phyloP scores from a whole-genome alignment of 2,329 filamentous ascomycete genomes.

The Whalleya microplaca region DNA sequence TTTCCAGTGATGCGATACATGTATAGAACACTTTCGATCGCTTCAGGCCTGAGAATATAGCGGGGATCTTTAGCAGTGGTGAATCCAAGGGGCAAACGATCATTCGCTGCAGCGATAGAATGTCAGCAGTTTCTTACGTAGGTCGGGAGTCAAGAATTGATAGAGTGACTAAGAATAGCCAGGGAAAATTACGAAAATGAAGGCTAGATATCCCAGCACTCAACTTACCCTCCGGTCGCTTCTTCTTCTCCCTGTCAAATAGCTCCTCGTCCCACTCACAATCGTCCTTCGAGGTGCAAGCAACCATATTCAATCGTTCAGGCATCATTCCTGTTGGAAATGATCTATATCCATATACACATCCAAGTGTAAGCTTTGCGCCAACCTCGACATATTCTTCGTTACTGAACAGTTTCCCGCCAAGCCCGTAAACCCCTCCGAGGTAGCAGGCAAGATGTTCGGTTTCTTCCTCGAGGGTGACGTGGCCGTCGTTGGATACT shows the following conservation, averaged over 20 bases:
- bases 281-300: slow-evolving; percentile 41
- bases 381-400: slow-evolving; percentile 59
- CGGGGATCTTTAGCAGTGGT: slow-evolving; percentile 51
- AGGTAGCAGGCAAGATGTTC: slow-evolving; percentile 73
- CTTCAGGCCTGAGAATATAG: slow-evolving; percentile 39
- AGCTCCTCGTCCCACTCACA: slow-evolving; percentile 33
- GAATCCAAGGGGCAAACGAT: slow-evolving; percentile 53
- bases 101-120: slow-evolving; percentile 37
- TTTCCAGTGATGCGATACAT: slow-evolving; percentile 39
- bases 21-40: slow-evolving; percentile 40
- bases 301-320: slow-evolving; percentile 58
- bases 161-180: not conserved
- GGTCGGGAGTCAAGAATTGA: not conserved
- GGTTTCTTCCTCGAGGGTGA: slow-evolving; percentile 36
- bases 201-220: not conserved
- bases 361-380: slow-evolving; percentile 63
- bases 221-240: slow-evolving; percentile 30
- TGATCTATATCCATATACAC: slow-evolving; percentile 63
- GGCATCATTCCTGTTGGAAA: slow-evolving; percentile 65
- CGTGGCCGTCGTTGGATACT: slow-evolving; percentile 32
- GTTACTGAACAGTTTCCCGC: slow-evolving; percentile 61
- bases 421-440: slow-evolving; percentile 72
- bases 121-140: not conserved
- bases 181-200: not conserved
- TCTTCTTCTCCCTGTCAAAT: slow-evolving; percentile 28